phyloP scores from a whole-genome alignment of 129 eudicot genomes.

The Silybum marianum region DNA sequence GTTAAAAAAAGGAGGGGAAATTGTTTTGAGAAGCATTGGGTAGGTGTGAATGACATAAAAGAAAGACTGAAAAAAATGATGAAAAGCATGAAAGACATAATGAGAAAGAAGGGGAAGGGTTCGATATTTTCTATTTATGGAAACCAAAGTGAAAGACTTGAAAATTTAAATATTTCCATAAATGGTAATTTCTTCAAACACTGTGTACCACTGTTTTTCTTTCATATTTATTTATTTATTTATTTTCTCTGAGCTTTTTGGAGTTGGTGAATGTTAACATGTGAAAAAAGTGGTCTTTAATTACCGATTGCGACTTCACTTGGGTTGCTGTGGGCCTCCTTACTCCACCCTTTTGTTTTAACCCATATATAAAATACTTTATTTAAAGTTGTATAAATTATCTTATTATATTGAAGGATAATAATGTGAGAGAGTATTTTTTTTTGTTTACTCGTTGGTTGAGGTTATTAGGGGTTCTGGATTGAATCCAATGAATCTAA shows the following conservation, averaged over 20 bases:
- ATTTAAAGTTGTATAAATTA: not conserved
- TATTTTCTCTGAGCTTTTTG: not conserved
- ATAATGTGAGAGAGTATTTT: too few relatives aligned
- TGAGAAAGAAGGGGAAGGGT: not conserved
- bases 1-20: too few relatives aligned
- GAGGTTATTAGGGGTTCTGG: too few relatives aligned
- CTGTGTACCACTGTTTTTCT: not conserved
- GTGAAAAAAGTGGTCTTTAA: slow-evolving; percentile 10
- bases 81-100: not conserved
- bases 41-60: not conserved
- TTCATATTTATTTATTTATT: not conserved
- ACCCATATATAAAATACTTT: not conserved
- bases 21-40: too few relatives aligned
- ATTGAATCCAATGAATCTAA: too few relatives aligned
- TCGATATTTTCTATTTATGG: not conserved
- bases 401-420: too few relatives aligned
- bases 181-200: not conserved
- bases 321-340: not conserved
- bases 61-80: not conserved
- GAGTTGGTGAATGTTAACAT: slow-evolving; percentile 5
- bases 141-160: not conserved
- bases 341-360: not conserved
- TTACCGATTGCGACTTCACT: slow-evolving; percentile 7
- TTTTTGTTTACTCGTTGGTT: too few relatives aligned
- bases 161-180: not conserved